Base-by-base conservation (phyloP, 371 early-diverging fungal species). In the Apophysomyces variabilis region DNA sequence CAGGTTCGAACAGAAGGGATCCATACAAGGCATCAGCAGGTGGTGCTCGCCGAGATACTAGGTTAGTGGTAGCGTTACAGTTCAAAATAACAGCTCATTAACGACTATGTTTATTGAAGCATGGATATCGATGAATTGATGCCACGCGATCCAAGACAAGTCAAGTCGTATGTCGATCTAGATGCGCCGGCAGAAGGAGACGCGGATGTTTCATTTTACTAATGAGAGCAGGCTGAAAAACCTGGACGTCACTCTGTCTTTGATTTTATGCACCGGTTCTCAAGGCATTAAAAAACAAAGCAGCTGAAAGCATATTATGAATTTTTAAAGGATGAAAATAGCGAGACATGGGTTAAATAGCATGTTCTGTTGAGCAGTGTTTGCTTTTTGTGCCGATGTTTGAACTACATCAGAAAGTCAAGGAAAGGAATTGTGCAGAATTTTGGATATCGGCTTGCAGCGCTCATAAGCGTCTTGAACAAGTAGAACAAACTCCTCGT, bases 181-280 rank as follows among this genome's bases (percentile, higher is more conserved):
- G 95, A 95, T 78, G 94, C 93, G 38, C 95, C 95, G 7, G 92
- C 90, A 14, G 93, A 92, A 72, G 94, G 93, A 38, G 93, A 92
- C 57, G 75, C 90, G 16, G 90, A 93, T 70, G 76, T 87, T 58
- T 73, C 76, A 60, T 82, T 75, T 60, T 78, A 73, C 59, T 77
- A 72, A 74, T 21, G 18, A 50, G 54, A 50, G 1, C 21, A 21
- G 21, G 7, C 21, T 21, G 54, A 50, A 26, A 26, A 32, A 21
- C 21, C 8, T 50, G 54, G 21, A 50, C 54, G 21, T 7, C 5
- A 6, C 21, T 50, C 11, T 9, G 9, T 50, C 11, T 21, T 21
- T 18, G 16, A 9, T 50, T 26, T 21, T 50, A 50, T 50, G 9
- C 50, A 21, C 21, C 16, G 47, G 18, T 47, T 47, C 21, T 21